Percentiles rank a stretch among this genome's conserved stretches.
These are phyloP conservation scores for Bruguiera sexangula DNA, from an alignment of 345 rosid species.

Conservation along the genomic window DNA sequence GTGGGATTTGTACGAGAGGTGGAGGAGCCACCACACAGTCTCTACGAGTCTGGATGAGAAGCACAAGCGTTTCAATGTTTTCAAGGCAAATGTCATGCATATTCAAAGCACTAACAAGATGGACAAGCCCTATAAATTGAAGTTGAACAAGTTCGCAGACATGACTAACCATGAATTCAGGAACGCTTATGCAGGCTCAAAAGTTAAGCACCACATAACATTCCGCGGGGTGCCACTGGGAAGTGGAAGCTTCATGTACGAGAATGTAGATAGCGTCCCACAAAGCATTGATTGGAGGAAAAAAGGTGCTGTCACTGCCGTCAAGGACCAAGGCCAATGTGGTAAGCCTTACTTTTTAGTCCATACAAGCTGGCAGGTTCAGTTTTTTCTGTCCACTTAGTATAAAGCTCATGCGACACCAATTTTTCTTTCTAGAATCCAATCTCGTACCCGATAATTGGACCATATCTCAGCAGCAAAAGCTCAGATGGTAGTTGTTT, in stretches of 20 bases:
- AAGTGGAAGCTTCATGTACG: slow-evolving; percentile 56
- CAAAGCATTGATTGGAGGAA: slow-evolving; percentile 71
- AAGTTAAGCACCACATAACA: slow-evolving; percentile 66
- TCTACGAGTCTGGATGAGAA: slow-evolving; percentile 64
- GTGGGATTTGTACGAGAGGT: slow-evolving; percentile 76
- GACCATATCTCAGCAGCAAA: too few species aligned
- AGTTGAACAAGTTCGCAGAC: slow-evolving; percentile 82
- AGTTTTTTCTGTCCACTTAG: not conserved
- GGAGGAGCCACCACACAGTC: slow-evolving; percentile 85
- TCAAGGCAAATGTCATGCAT: slow-evolving; percentile 66
- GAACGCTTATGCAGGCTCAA: slow-evolving; percentile 57
- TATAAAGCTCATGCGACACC: not conserved
- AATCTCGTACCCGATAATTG: too few species aligned
- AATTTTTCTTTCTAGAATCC: too few species aligned
- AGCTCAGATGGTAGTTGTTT: too few species aligned
- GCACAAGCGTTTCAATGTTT: slow-evolving; percentile 64
- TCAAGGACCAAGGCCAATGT: slow-evolving; percentile 87
- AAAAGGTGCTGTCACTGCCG: slow-evolving; percentile 66
- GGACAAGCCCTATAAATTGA: slow-evolving; percentile 74
- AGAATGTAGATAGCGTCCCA: slow-evolving; percentile 36
- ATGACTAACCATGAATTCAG: slow-evolving; percentile 77
- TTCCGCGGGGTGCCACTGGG: slow-evolving; percentile 40
- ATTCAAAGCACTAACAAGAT: slow-evolving; percentile 64
- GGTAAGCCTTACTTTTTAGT: slow-evolving; percentile 34
- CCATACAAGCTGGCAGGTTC: not conserved